Percentiles rank a stretch among this genome's conserved stretches.
Evolutionary conservation across 169 alveolate genomes (phyloP).

Genomic region (Plasmodium cynomolgi): DNA sequence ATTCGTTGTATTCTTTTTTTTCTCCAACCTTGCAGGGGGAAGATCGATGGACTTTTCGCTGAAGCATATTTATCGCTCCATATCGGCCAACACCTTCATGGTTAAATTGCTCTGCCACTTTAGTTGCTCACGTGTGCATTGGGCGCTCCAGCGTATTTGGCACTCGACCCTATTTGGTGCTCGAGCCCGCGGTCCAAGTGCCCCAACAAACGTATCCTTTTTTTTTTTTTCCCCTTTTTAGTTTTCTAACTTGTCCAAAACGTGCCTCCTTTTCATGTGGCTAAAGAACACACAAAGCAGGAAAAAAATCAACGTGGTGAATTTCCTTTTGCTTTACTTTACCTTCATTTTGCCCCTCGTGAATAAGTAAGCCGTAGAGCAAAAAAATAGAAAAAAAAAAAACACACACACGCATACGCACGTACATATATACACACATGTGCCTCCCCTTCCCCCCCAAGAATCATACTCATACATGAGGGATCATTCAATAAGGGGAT

Average conservation of each 20-base stretch:
- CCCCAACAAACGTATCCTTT: background rate
- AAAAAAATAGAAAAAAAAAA: background rate
- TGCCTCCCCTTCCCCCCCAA: background rate
- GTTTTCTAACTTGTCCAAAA: slow-evolving; percentile 51
- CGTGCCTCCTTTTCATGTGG: slow-evolving; percentile 52
- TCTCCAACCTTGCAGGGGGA: slow-evolving; percentile 2
- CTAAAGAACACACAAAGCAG: slow-evolving; percentile 1
- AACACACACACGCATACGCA: background rate
- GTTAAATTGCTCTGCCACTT: background rate
- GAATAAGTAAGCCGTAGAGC: slow-evolving; percentile 15
- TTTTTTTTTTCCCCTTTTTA: background rate
- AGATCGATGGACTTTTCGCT: slow-evolving; percentile 59
- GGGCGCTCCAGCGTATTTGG: background rate
- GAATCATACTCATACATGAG: slow-evolving; percentile 49
- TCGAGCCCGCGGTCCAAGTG: background rate
- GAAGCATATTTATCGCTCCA: slow-evolving; percentile 58
- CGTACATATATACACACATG: background rate
- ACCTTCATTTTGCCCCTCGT: slow-evolving; percentile 58
- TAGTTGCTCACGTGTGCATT: background rate
- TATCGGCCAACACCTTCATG: slow-evolving; percentile 70
- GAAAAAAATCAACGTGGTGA: slow-evolving; percentile 38
- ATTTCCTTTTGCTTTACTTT: slow-evolving; percentile 29
- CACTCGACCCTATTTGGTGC: background rate
- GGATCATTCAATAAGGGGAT: slow-evolving; percentile 21
- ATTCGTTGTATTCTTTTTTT: background rate